Percentiles rank a stretch among this genome's conserved stretches.
Evolutionary conservation across 805 yeast species (phyloP).

Genomic region (Kuraishia ogatae): DNA sequence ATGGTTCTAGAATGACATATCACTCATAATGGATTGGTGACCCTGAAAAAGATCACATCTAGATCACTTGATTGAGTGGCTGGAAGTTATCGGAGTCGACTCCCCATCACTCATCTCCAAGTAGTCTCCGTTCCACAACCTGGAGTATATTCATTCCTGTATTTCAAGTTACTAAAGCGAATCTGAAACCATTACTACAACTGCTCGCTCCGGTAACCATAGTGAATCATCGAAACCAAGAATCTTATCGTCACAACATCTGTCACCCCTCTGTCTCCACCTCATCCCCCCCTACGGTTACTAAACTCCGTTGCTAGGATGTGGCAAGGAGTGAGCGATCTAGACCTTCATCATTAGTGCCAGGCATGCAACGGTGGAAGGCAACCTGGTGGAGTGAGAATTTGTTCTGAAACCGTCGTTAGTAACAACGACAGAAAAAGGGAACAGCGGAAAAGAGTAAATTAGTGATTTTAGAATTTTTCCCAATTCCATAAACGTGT

Average conservation of each 20-base stretch:
- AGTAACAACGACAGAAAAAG: neutral
- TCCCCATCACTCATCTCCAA: too few relatives aligned
- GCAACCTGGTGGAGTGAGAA: neutral
- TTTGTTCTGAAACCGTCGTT: neutral
- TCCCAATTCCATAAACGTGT: too few relatives aligned
- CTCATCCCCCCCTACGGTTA: neutral
- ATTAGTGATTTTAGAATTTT: neutral
- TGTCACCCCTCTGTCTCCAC: neutral
- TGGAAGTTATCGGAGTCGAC: too few relatives aligned
- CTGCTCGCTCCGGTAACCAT: neutral
- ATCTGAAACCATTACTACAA: too few relatives aligned
- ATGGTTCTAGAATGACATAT: too few relatives aligned
- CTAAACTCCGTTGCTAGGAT: neutral
- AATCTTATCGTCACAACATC: neutral
- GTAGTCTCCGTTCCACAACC: too few relatives aligned
- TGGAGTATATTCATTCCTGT: too few relatives aligned
- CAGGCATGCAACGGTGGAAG: neutral
- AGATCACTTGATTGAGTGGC: too few relatives aligned
- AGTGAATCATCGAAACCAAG: neutral
- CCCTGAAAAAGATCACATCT: too few relatives aligned
- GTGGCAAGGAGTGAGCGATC: neutral
- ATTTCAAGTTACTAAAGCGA: too few relatives aligned
- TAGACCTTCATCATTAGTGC: neutral
- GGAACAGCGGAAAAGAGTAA: neutral
- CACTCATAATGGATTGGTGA: too few relatives aligned